phyloP scores from a whole-genome alignment of 257 asterid species.

The Solanum virginianum region DNA sequence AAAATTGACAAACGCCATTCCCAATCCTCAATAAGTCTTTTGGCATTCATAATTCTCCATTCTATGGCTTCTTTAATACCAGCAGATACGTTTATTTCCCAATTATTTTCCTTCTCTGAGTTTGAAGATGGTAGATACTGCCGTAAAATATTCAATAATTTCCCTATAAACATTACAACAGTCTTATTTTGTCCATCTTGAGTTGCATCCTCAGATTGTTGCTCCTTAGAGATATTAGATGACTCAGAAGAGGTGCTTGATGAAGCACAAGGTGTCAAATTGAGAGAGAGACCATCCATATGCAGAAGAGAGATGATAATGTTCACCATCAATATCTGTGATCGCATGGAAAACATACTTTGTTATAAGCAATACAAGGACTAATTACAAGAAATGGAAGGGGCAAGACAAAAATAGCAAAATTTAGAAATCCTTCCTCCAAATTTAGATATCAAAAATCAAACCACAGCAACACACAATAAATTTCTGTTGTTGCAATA shows the following conservation, averaged over 20 bases:
- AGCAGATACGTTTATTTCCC: conserved; percentile 30
- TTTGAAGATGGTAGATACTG: conserved; percentile 62
- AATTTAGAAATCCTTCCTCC: background rate
- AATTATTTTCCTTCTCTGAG: conserved; percentile 49
- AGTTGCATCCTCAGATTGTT: conserved; percentile 30
- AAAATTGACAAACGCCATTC: conserved; percentile 95
- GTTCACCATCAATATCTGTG: conserved; percentile 81
- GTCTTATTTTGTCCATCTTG: conserved; percentile 62
- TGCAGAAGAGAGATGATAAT: conserved; percentile 69
- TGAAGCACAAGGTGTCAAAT: conserved; percentile 39
- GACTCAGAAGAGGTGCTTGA: conserved; percentile 33
- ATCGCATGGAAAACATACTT: background rate
- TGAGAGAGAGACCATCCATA: conserved; percentile 68
- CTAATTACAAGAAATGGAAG: conserved; percentile 13
- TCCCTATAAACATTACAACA: conserved; percentile 67
- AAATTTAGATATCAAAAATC: background rate
- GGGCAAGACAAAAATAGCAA: background rate
- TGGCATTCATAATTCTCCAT: conserved; percentile 76
- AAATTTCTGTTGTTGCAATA: background rate
- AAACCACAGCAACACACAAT: background rate
- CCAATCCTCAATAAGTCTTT: conserved; percentile 81
- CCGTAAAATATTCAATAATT: conserved; percentile 59
- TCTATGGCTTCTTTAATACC: conserved; percentile 82
- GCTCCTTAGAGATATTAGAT: conserved; percentile 21
- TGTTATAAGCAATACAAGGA: background rate